Conservation (phyloP, 2,329 filamentous ascomycete species). For the Ceratocystis diversiconidia region DNA sequence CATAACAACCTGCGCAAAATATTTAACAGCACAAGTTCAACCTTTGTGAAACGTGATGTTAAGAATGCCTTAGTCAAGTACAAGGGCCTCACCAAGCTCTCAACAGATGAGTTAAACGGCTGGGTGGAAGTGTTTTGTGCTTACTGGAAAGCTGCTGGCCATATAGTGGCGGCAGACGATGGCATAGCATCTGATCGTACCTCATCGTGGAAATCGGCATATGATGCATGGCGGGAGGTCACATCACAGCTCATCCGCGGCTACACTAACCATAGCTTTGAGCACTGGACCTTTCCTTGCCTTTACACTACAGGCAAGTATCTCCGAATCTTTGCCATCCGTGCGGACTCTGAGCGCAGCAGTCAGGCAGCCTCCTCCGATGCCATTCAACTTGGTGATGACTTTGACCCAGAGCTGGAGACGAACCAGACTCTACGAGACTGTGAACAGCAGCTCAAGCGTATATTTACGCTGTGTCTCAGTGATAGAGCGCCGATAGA, state of each 20-base stretch:
- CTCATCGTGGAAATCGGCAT: slow-evolving; percentile 56
- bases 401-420: slow-evolving; percentile 60
- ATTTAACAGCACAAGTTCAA: slow-evolving; percentile 53
- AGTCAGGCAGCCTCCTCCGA: slow-evolving; percentile 33
- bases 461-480: slow-evolving; percentile 80
- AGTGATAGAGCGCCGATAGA: slow-evolving; percentile 73
- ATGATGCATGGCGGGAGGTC: slow-evolving; percentile 78
- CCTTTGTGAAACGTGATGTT: slow-evolving; percentile 54
- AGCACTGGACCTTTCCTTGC: slow-evolving; percentile 84
- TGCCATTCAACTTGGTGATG: slow-evolving; percentile 42
- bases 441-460: slow-evolving; percentile 77
- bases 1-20: slow-evolving; percentile 55
- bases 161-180: slow-evolving; percentile 54
- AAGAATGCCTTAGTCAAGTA: slow-evolving; percentile 56
- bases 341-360: slow-evolving; percentile 59
- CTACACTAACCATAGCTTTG: slow-evolving; percentile 61
- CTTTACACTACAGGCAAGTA: slow-evolving; percentile 81
- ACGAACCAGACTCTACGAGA: slow-evolving; percentile 81
- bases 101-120: slow-evolving; percentile 55
- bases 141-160: slow-evolving; percentile 72
- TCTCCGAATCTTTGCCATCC: slow-evolving; percentile 75
- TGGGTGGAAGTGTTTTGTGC: slow-evolving; percentile 76
- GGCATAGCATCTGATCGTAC: slow-evolving; percentile 24
- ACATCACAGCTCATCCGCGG: slow-evolving; percentile 63
- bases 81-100: slow-evolving; percentile 38